Base-by-base conservation (phyloP, 2,329 filamentous ascomycete species). In the Alternaria longipes region DNA sequence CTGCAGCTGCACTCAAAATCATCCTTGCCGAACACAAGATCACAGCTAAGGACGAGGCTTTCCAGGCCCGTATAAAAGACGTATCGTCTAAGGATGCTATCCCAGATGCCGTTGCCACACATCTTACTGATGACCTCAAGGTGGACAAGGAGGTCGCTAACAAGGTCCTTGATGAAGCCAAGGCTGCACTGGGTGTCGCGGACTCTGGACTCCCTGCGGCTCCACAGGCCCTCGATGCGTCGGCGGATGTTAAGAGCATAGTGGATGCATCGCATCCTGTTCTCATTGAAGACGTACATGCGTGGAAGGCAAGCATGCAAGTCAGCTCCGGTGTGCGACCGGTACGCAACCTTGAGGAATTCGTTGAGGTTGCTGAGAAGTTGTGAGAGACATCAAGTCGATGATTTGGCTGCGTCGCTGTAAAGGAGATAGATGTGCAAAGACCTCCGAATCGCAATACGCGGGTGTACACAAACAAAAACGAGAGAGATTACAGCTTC, bases 271-370 rank as follows among this genome's bases (percentile, higher is more conserved):
- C 58, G 5, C 66, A 71, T 59, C 84, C 89, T 1, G 79, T 85
- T 18, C 81, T 90, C 54, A 93, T 98, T 70, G 88, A 87, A 47
- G 92, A 97, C 74, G 90, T 97, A 3, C 85, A 90, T 62, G 85
- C 87, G 30, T 97, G 90, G 85, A 97, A 95, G 84, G 89, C 91
- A 0, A 84, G 87, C 14, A 83, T 97, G 70, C 82, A 86, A 60
- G 86, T 92, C 28, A 95, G 89, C 65, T 84, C 86, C 22, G 94
- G 92, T 1, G 88, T 93, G 2, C 85, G 85, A 63, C 87, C 94
- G 0, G 87, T 91, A 30, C 89, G 86, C 73, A 90, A 95, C 67
- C 79, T 98, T 57, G 90, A 85, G 63, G 91, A 93, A 73, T 98
- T 94, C 78, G 91, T 97, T 76, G 94, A 97, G 61, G 83, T 72